Evolutionary conservation across 2,329 filamentous ascomycete species (phyloP).

Genomic region (Fonsecaea pugnacius): DNA sequence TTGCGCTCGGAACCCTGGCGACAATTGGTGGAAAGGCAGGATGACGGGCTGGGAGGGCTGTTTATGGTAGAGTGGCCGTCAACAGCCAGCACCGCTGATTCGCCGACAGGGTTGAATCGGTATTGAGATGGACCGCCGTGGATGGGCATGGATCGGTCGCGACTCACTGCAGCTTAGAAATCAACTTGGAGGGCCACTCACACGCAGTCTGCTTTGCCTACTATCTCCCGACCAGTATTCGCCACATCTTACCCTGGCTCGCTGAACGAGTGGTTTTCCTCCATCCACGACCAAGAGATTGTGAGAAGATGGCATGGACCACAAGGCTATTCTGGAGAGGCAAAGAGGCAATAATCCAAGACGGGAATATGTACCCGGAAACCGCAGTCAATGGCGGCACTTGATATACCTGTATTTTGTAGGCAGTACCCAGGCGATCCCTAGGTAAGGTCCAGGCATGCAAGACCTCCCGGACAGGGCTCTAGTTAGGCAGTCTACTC

Average conservation of each 20-base stretch:
- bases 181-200: slow-evolving; percentile 25
- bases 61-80: slow-evolving; percentile 2
- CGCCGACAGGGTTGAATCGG: slow-evolving; percentile 16
- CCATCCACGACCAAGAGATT: slow-evolving; percentile 4
- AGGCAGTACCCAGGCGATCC: neutral
- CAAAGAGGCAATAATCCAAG: slow-evolving; percentile 17
- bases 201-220: slow-evolving; percentile 8
- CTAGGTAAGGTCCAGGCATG: neutral
- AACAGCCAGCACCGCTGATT: slow-evolving; percentile 29
- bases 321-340: neutral
- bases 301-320: neutral
- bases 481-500: neutral
- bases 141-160: slow-evolving; percentile 33
- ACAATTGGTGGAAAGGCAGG: slow-evolving; percentile 15
- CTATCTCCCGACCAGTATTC: slow-evolving; percentile 1
- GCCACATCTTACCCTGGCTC: slow-evolving; percentile 23
- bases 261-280: slow-evolving; percentile 20
- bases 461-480: neutral
- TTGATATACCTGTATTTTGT: neutral
- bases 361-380: slow-evolving; percentile 7
- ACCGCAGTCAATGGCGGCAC: neutral
- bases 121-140: slow-evolving; percentile 27
- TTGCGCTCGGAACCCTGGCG: slow-evolving; percentile 1
- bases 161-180: slow-evolving; percentile 33
- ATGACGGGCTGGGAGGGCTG: slow-evolving; percentile 20